A percentile compares a stretch with the other conserved stretches of the same genome.
phyloP scores from a whole-genome alignment of 1,284 basidiomycete species.

The Meira nashicola region DNA sequence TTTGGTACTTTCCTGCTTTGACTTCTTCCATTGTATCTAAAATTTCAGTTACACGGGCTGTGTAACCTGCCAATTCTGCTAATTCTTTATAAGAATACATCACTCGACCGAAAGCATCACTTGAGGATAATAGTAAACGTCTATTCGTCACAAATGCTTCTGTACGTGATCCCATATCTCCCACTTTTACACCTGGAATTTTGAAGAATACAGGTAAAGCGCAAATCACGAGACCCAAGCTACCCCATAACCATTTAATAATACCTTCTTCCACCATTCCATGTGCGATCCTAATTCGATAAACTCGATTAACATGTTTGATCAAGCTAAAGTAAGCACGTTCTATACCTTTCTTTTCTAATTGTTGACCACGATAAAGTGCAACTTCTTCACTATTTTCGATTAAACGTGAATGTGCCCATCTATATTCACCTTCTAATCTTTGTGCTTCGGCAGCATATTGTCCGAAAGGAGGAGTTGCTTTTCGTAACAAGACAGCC shows the following conservation, averaged over 20 bases:
- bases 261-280: constrained; percentile 77
- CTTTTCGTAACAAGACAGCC: constrained; percentile 33
- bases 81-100: constrained; percentile 83
- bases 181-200: constrained; percentile 61
- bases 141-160: constrained; percentile 71
- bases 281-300: constrained; percentile 80
- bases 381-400: constrained; percentile 92
- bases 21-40: constrained; percentile 89
- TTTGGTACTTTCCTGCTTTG: constrained; percentile 77
- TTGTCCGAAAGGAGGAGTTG: constrained; percentile 85
- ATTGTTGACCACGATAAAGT: constrained; percentile 82
- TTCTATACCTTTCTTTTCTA: constrained; percentile 89
- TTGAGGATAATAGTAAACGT: constrained; percentile 82
- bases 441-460: constrained; percentile 69
- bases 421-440: constrained; percentile 81
- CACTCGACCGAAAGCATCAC: constrained; percentile 86
- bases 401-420: constrained; percentile 85
- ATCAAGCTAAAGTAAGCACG: constrained; percentile 81
- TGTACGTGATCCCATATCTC: constrained; percentile 49
- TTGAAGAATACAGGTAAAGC: constrained; percentile 90
- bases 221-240: constrained; percentile 84
- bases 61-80: constrained; percentile 85
- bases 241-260: constrained; percentile 94
- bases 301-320: constrained; percentile 79
- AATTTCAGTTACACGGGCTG: constrained; percentile 68